Base-by-base conservation (phyloP, 2,329 filamentous ascomycete genomes). In the Beauveria pseudobassiana region DNA sequence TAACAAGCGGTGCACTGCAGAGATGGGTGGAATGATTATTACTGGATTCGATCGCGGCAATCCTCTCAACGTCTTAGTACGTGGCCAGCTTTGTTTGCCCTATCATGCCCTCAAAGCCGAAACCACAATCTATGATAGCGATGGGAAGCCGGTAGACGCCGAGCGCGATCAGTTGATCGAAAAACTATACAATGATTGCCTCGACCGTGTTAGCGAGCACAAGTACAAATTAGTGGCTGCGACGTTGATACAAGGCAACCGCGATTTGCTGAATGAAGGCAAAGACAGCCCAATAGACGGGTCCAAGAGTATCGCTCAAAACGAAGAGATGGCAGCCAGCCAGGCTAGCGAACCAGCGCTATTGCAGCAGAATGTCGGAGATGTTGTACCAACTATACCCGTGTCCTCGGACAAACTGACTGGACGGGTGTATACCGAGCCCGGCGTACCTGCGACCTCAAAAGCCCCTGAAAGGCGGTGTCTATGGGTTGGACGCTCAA, bases 21-120 rank as follows among this genome's bases (percentile, higher is more conserved):
- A 99, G 73, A 96, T 97, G 87, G 95, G 95, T 30, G 95, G 93
- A 61, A 96, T 99, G 81, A 98, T 99, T 63, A 92, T 99, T 64
- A 97, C 96, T 40, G 95, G 95, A 0, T 99, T 98, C 72, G 92
- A 98, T 67, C 86, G 91, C 66, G 96, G 96, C 20, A 99, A 99
- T 68, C 95, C 95, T 5, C 78, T 99, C 67, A 96, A 97, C 71
- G 85, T 93, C 54, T 86, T 99, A 63, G 87, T 99, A 62, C 87
- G 95, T 66, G 93, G 91, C 18, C 96, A 99, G 74, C 82, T 99
- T 54, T 90, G 89, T 28, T 82, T 99, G 22, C 87, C 87, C 18
- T 97, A 96, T 71, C 91, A 97, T 73, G 81, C 88, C 26, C 79
- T 99, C 63, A 87, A 87, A 66, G 79, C 85, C n/a, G 84, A 87